A percentile compares a stretch with the other conserved stretches of the same genome.
These are phyloP conservation scores for Malassezia japonica DNA, from an alignment of 1,284 basidiomycete species.

Conservation along the genomic window DNA sequence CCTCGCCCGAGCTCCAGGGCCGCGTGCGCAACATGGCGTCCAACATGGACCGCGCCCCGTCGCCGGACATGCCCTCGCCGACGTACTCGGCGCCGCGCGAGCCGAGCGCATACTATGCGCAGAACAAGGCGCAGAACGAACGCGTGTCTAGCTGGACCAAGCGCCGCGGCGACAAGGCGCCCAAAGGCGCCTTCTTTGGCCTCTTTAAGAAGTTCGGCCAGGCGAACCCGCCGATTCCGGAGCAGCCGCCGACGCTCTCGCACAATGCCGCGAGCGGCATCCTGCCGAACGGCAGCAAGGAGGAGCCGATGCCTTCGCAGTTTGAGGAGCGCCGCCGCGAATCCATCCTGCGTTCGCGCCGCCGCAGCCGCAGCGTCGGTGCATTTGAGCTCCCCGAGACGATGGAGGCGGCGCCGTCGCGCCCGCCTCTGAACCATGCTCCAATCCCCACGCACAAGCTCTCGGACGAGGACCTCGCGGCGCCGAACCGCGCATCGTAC, in stretches of 20 bases:
- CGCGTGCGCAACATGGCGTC: too few relatives aligned
- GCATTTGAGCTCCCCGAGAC: background rate
- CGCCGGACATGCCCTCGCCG: too few relatives aligned
- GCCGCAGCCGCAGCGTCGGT: constrained; percentile 11
- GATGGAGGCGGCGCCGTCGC: too few relatives aligned
- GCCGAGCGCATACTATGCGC: constrained; percentile 11
- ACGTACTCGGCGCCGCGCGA: background rate
- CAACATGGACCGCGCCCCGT: too few relatives aligned
- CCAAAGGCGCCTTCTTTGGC: background rate
- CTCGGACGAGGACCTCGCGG: background rate
- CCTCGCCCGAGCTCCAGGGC: too few relatives aligned
- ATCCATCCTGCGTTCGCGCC: constrained; percentile 2
- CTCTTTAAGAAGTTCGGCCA: background rate
- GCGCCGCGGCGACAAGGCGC: background rate
- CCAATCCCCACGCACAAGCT: background rate
- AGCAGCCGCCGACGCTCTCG: background rate
- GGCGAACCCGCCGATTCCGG: background rate
- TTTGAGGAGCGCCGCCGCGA: constrained; percentile 1
- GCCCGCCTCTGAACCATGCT: background rate
- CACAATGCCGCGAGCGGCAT: background rate
- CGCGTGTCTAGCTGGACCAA: too few relatives aligned
- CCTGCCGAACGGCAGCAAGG: background rate
- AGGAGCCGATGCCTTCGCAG: constrained; percentile 12
- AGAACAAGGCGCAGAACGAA: background rate
- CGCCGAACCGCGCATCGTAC: background rate